Evolutionary conservation across 225 moss, liverwort and hornwort species (phyloP), one percentile per base, ranked within the genome.

Genomic region (Asterella californica): DNA sequence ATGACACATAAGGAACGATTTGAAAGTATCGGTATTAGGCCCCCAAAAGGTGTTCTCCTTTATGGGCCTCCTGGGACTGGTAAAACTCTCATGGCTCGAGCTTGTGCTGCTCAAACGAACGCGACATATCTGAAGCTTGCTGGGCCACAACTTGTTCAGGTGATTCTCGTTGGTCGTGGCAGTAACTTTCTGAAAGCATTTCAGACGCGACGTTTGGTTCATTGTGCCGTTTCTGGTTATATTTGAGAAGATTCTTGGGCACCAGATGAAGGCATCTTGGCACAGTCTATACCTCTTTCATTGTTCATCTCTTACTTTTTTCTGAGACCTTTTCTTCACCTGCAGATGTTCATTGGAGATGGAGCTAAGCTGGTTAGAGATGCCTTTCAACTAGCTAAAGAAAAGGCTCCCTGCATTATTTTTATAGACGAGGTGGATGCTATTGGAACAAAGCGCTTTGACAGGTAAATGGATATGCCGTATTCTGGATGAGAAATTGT

Each of bases 341-440:
- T 68, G 29, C 88, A 96, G 96, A 96, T 94, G 96, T 94, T 94
- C 78, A 94, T 96, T 78, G 96, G 96, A 86, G 96, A 96, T 85
- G 96, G 96, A 88, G 94, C 96, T 80, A 96, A 96, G 83, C 93
- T 96, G 80, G 96, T 96, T 10, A 88, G 96, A 67, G 96, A 96
- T 81, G 94, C 94, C 38, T 96, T 96, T 50, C 90, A 93, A 85
- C 72, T 96, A 76, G 96, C 96, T 32, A 94, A 96, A 68, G 96
- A 96, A 79, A 94, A 94, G 83, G 91, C 96, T 77, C 96, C 96
- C 70, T 96, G 94, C 83, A 96, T 96, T 74, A 94, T 96, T 52
- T 96, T 96, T 73, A 96, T 96, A 59, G 96, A 96, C 85, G 96
- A 96, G 82, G 94, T 96, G 81, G 96, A 96, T 85, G 96, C 96